Evolutionary conservation across 2,329 filamentous ascomycete genomes (phyloP).

Genomic region (Trichoderma koningiopsis): DNA sequence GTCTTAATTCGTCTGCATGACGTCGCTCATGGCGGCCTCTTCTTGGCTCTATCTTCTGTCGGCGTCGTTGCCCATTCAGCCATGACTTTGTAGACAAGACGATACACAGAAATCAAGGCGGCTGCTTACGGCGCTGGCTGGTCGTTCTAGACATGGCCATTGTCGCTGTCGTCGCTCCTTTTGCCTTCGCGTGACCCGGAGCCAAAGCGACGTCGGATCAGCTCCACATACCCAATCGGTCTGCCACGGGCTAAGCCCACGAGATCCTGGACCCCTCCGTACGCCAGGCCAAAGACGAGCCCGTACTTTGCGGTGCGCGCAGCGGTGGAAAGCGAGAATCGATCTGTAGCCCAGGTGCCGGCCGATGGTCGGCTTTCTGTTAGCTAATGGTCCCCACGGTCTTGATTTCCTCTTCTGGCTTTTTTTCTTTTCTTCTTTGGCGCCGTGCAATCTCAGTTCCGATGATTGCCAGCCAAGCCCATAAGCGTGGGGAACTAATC

Average conservation of each 20-base stretch:
- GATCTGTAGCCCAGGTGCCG: conserved; percentile 54
- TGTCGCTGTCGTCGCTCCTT: not conserved
- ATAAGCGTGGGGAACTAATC: conserved; percentile 3
- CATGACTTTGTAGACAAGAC: too few species aligned
- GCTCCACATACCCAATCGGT: conserved; percentile 74
- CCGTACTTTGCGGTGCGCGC: conserved; percentile 80
- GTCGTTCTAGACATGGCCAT: conserved; percentile 11
- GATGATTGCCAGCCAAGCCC: conserved; percentile 13
- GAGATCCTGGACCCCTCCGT: conserved; percentile 79
- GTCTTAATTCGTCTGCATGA: conserved; percentile 3
- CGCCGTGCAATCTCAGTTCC: conserved; percentile 6
- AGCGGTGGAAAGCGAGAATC: conserved; percentile 75
- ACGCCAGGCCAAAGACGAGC: conserved; percentile 74
- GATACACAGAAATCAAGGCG: not conserved
- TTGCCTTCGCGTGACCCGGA: conserved; percentile 27
- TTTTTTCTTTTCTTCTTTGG: not conserved
- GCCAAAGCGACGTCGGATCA: conserved; percentile 52
- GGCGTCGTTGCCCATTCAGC: not conserved
- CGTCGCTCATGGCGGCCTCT: conserved; percentile 7
- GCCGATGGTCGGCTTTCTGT: conserved; percentile 34
- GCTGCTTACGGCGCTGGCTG: conserved; percentile 17
- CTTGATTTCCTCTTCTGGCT: not conserved
- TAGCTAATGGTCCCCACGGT: conserved; percentile 22
- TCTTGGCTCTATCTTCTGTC: not conserved
- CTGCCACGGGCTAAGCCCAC: conserved; percentile 70